Percentiles rank a stretch among this genome's conserved stretches.
Conservation (phyloP, 208 protist genomes). For the Leishmania gerbilli region DNA sequence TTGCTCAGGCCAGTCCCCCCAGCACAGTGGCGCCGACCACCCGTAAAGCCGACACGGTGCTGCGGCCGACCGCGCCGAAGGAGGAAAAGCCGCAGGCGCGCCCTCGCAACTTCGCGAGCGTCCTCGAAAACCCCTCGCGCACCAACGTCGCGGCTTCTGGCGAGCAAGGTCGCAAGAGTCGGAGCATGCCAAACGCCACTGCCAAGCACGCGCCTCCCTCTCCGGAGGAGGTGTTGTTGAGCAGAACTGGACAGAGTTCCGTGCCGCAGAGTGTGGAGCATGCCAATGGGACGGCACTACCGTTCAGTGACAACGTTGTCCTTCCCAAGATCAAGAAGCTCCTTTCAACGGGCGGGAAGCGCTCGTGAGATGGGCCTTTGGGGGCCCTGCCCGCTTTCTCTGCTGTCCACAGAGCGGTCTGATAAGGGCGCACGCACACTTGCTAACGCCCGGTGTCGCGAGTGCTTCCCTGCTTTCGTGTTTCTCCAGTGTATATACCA, state of each 20-base stretch:
- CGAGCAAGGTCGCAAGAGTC: conserved; percentile 6
- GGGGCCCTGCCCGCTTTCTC: too few relatives aligned
- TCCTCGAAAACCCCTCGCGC: conserved; percentile 21
- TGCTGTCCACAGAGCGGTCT: too few relatives aligned
- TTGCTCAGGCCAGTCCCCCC: not conserved
- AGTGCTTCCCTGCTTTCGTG: not conserved
- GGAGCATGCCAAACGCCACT: conserved; percentile 16
- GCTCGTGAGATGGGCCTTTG: not conserved
- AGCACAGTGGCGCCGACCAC: not conserved
- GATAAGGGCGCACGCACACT: not conserved
- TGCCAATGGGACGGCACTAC: not conserved
- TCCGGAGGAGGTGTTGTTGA: conserved; percentile 15
- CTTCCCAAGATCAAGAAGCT: conserved; percentile 52
- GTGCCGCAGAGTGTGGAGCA: conserved; percentile 1
- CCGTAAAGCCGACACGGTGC: not conserved
- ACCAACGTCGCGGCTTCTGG: conserved; percentile 6
- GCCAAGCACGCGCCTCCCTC: conserved; percentile 7
- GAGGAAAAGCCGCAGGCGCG: conserved; percentile 43
- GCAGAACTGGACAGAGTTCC: conserved; percentile 4
- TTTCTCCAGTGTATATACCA: not conserved
- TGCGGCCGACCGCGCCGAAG: conserved; percentile 54
- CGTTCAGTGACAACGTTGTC: conserved; percentile 23
- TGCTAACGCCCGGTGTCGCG: not conserved
- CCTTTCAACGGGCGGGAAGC: conserved; percentile 20
- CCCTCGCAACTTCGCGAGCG: conserved; percentile 43